A percentile compares a stretch with the other conserved stretches of the same genome.
Evolutionary conservation across 2,329 filamentous ascomycete genomes (phyloP).

Genomic region (Pseudohalonectria lignicola): DNA sequence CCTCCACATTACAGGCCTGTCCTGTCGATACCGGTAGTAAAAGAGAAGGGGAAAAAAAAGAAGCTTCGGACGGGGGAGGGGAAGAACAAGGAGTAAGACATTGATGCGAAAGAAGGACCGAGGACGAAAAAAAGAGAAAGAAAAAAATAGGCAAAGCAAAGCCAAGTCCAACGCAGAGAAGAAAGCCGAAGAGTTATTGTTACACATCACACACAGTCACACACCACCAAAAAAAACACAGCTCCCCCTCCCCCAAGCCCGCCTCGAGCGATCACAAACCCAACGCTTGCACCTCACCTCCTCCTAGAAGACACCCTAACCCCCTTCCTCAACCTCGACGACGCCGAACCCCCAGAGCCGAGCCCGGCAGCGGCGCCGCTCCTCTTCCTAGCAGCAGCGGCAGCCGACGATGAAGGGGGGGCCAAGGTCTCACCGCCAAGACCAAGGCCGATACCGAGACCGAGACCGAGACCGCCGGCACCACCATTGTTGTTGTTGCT

Average conservation of each 20-base stretch:
- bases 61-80: too few relatives aligned
- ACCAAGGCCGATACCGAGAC: conserved; percentile 4
- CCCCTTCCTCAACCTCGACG: conserved; percentile 16
- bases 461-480: neutral
- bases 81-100: too few relatives aligned
- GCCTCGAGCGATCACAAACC: neutral
- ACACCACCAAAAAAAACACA: too few relatives aligned
- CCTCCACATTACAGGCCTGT: too few relatives aligned
- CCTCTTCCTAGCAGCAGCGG: conserved; percentile 7
- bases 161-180: neutral
- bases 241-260: too few relatives aligned
- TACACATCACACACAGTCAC: too few relatives aligned
- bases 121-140: conserved; percentile 1
- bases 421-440: neutral
- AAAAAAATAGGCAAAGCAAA: neutral
- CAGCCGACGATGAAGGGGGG: neutral
- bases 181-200: too few relatives aligned
- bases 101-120: too few relatives aligned
- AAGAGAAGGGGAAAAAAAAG: too few relatives aligned
- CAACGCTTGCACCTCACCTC: conserved; percentile 9
- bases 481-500: too few relatives aligned
- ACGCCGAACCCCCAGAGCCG: neutral
- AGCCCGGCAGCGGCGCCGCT: conserved; percentile 4
- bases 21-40: too few relatives aligned
- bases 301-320: conserved; percentile 19